phyloP scores from a whole-genome alignment of 495 filamentous ascomycete species.

The Tirmania nivea region DNA sequence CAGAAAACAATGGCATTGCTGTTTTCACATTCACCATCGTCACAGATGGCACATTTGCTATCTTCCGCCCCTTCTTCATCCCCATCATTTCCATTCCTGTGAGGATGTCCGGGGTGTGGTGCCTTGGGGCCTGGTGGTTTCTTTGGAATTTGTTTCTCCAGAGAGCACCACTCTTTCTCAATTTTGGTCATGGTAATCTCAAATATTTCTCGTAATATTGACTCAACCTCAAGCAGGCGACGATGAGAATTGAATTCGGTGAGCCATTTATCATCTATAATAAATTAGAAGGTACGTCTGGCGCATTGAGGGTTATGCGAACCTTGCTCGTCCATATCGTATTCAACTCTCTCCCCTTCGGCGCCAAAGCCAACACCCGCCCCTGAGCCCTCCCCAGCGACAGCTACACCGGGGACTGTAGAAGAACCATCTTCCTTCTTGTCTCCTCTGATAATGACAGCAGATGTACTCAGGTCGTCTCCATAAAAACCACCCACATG shows the following conservation, averaged over 20 bases:
- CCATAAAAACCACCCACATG: constrained; percentile 45
- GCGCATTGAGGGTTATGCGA: background rate
- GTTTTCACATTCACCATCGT: constrained; percentile 96
- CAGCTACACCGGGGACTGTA: constrained; percentile 29
- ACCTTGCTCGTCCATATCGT: constrained; percentile 93
- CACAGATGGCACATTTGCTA: constrained; percentile 91
- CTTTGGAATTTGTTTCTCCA: constrained; percentile 91
- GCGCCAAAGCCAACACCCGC: constrained; percentile 15
- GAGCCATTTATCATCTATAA: constrained; percentile 70
- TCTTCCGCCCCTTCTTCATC: constrained; percentile 91
- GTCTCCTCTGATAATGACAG: background rate
- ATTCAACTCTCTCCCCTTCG: constrained; percentile 41
- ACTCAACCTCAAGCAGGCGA: constrained; percentile 44
- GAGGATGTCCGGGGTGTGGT: background rate
- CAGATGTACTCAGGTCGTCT: constrained; percentile 44
- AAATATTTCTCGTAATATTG: constrained; percentile 78
- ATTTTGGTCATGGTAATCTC: constrained; percentile 97
- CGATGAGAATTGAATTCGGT: constrained; percentile 60
- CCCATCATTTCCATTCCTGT: constrained; percentile 27
- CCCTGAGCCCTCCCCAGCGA: constrained; percentile 20
- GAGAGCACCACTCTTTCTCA: constrained; percentile 91
- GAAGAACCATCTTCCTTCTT: background rate
- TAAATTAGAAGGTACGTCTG: background rate
- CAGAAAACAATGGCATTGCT: constrained; percentile 99
- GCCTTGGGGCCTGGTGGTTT: background rate